A percentile compares a stretch with the other conserved stretches of the same genome.
Evolutionary conservation across 441 rosid genomes (phyloP).

Genomic region (Pelargonium fulgidum): DNA sequence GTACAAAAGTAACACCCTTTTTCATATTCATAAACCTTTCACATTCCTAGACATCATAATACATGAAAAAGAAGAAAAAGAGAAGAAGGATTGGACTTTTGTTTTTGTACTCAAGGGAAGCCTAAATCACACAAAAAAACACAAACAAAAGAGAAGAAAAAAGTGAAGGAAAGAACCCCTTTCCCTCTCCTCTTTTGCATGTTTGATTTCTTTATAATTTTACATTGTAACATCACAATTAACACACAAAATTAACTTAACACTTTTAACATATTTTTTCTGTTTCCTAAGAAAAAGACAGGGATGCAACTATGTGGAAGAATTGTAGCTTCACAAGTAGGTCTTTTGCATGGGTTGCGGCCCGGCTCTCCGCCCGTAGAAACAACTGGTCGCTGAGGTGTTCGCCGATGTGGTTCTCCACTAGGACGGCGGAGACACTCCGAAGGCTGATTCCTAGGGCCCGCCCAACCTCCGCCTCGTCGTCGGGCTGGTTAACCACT

Average conservation of each 20-base stretch:
- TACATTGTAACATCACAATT: background rate
- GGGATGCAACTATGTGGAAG: slow-evolving; percentile 80
- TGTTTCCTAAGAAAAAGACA: slow-evolving; percentile 37
- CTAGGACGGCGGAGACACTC: slow-evolving; percentile 77
- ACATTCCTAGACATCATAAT: background rate
- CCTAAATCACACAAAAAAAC: background rate
- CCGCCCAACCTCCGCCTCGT: slow-evolving; percentile 58
- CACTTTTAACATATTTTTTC: background rate
- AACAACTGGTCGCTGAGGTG: slow-evolving; percentile 66
- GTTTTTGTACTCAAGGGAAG: background rate
- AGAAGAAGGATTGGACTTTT: background rate
- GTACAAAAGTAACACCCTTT: background rate
- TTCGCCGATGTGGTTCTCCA: slow-evolving; percentile 86
- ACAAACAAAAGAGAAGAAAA: background rate
- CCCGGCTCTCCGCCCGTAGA: slow-evolving; percentile 50
- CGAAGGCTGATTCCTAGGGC: slow-evolving; percentile 68
- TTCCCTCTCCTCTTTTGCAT: background rate
- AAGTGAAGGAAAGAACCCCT: background rate
- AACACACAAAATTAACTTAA: background rate
- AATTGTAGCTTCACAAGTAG: slow-evolving; percentile 71
- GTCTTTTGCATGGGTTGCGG: slow-evolving; percentile 59
- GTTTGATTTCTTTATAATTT: background rate
- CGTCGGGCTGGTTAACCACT: slow-evolving; percentile 72
- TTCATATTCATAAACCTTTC: background rate
- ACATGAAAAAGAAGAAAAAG: too few relatives aligned